These are phyloP conservation scores for Ustilago vetiveriae DNA, from an alignment of 1,284 basidiomycete species.

Conservation along the genomic window DNA sequence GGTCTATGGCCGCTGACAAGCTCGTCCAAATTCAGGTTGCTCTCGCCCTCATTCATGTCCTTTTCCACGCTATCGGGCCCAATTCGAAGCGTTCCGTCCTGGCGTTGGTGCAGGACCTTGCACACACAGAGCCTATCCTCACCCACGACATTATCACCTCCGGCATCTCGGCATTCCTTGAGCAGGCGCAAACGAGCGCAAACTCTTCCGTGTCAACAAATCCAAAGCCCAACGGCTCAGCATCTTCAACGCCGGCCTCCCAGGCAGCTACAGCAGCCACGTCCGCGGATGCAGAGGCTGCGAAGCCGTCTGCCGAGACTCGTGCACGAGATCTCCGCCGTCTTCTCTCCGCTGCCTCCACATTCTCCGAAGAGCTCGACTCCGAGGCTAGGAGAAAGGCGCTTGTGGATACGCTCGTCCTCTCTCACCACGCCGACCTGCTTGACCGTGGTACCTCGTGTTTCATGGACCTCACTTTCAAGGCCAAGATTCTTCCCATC, in stretches of 20 bases:
- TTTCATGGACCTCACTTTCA: slow-evolving; percentile 62
- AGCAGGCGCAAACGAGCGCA: slow-evolving; percentile 7
- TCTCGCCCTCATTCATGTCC: slow-evolving; percentile 44
- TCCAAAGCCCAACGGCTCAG: slow-evolving; percentile 23
- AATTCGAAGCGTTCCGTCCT: slow-evolving; percentile 29
- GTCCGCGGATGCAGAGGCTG: slow-evolving; percentile 41
- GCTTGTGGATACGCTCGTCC: slow-evolving; percentile 59
- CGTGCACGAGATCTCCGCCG: slow-evolving; percentile 43
- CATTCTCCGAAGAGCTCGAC: slow-evolving; percentile 38
- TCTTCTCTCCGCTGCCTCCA: slow-evolving; percentile 45
- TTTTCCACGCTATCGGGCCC: slow-evolving; percentile 41
- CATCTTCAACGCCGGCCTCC: slow-evolving; percentile 10
- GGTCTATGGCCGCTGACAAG: slow-evolving; percentile 32
- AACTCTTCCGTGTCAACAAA: slow-evolving; percentile 10
- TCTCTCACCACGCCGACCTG: slow-evolving; percentile 57
- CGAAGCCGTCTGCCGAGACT: slow-evolving; percentile 34
- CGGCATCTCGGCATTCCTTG: slow-evolving; percentile 40
- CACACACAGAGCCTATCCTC: slow-evolving; percentile 30
- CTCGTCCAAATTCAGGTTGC: slow-evolving; percentile 32
- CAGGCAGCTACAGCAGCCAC: slow-evolving; percentile 11
- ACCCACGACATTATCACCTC: slow-evolving; percentile 38
- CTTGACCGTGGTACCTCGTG: slow-evolving; percentile 47
- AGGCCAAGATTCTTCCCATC: slow-evolving; percentile 53
- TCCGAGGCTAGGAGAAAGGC: slow-evolving; percentile 31
- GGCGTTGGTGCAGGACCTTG: slow-evolving; percentile 22